Evolutionary conservation across 768 basidiomycete genomes (phyloP), one percentile per base, ranked within the genome.

Genomic region (Lactarius trivialis): DNA sequence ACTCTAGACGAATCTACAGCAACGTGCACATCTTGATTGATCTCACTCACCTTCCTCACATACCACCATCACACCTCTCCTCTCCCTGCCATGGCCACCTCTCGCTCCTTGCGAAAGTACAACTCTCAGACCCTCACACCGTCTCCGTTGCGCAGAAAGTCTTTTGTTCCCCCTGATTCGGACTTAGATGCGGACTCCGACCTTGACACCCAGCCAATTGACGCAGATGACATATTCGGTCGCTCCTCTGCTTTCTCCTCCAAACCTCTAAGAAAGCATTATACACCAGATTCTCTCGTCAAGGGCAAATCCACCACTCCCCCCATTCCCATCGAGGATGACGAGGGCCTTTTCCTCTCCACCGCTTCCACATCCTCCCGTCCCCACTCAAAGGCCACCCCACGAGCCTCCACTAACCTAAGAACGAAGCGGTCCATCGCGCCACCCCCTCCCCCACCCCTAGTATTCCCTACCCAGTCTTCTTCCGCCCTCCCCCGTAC

Each of bases 121-220:
- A 41, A 24, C 54, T 67, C 66, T 11, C 64, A 55, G n/a, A 58
- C 65, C 26, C 60, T 62, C 26, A 66, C 60, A 0, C 65, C 66
- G 21, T 67, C 66, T 8, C 66, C 66, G 28, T 43, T 67, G 3
- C 65, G 66, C 43, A 56, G 66, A 55, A 67, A 58, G 45, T 65
- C 65, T 2, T 54, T 65, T 26, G 39, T 65, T 11, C 65, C 64
- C 8, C 26, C 45, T 7, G 59, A 57, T 57, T 54, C 60, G 2
- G 55, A 58, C 56, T 32, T 65, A 33, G 60, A 58, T 56, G 61
- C 7, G 0, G 65, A 57, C 45, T 61, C 63, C 7, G 65, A 61
- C 24, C 58, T 58, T 48, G 63, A 61, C 54, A 43, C 37, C 2
- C 60, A 24, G 37, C 43, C 56, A n/a, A 45, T 59, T 1, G 45